These are phyloP conservation scores for Dipteronia dyeriana DNA, from an alignment of 345 rosid genomes.

Conservation along the genomic window DNA sequence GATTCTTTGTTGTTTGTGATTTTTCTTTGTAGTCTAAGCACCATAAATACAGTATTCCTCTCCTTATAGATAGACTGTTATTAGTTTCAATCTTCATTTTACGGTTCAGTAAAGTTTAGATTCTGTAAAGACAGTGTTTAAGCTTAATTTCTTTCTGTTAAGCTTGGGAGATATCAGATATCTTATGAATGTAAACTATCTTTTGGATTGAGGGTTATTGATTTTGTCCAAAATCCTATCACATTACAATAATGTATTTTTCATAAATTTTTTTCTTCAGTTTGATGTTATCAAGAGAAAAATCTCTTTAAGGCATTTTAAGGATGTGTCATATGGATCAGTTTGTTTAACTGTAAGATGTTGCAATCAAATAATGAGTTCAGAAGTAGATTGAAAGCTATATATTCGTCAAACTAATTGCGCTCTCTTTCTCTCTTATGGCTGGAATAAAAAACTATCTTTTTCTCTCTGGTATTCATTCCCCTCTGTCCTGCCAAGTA, in stretches of 20 bases:
- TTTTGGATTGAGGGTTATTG: neutral
- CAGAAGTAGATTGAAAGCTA: neutral
- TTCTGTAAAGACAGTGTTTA: neutral
- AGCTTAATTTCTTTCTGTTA: neutral
- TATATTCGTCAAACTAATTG: neutral
- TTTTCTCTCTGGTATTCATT: neutral
- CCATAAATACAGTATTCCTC: neutral
- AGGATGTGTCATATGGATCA: neutral
- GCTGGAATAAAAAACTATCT: too few relatives aligned
- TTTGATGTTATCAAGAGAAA: neutral
- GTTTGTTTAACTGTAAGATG: neutral
- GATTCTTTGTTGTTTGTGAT: neutral
- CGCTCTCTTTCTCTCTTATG: neutral
- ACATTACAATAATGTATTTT: neutral
- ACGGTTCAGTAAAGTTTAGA: neutral
- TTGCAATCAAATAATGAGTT: slow-evolving; percentile 1
- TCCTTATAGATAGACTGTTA: neutral
- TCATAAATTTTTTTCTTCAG: neutral
- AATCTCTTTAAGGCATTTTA: neutral
- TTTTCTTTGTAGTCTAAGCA: neutral
- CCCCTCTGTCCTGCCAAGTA: neutral
- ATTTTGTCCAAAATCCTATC: neutral
- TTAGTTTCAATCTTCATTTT: neutral
- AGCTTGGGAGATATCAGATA: neutral
- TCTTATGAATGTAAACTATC: neutral